Evolutionary conservation across 768 basidiomycete species (phyloP).

Genomic region (Lentinus tigrinus): DNA sequence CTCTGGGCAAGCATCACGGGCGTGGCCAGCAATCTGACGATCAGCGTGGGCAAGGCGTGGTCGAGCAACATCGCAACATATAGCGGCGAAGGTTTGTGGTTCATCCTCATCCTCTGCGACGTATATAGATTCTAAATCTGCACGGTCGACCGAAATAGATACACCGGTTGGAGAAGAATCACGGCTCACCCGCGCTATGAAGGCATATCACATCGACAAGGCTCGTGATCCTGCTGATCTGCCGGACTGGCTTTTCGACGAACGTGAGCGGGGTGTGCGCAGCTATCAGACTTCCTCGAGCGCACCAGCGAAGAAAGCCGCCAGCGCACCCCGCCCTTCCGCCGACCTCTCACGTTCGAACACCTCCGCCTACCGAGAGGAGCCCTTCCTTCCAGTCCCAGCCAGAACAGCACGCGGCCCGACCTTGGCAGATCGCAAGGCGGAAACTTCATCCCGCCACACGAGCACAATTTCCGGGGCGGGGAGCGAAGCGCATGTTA

Average conservation of each 20-base stretch:
- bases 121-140: not conserved
- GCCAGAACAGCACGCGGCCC: constrained; percentile 5
- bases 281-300: constrained; percentile 4
- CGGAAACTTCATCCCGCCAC: not conserved
- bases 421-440: constrained; percentile 12
- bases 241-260: constrained; percentile 65
- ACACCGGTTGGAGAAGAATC: constrained; percentile 58
- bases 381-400: not conserved
- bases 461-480: not conserved
- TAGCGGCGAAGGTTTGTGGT: constrained; percentile 44
- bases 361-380: not conserved
- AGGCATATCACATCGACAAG: constrained; percentile 63
- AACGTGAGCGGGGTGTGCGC: constrained; percentile 45
- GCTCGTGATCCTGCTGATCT: constrained; percentile 56
- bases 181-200: constrained; percentile 62
- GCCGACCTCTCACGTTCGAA: constrained; percentile 16
- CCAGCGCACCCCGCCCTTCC: constrained; percentile 21
- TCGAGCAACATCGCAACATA: constrained; percentile 39
- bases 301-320: constrained; percentile 12
- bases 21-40: constrained; percentile 52
- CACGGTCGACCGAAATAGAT: constrained; percentile 29
- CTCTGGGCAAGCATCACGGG: constrained; percentile 47
- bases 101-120: not conserved
- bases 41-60: constrained; percentile 61
- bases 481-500: constrained; percentile 15